phyloP scores from a whole-genome alignment of 805 yeast genomes.

The Hanseniaspora lachancei region DNA sequence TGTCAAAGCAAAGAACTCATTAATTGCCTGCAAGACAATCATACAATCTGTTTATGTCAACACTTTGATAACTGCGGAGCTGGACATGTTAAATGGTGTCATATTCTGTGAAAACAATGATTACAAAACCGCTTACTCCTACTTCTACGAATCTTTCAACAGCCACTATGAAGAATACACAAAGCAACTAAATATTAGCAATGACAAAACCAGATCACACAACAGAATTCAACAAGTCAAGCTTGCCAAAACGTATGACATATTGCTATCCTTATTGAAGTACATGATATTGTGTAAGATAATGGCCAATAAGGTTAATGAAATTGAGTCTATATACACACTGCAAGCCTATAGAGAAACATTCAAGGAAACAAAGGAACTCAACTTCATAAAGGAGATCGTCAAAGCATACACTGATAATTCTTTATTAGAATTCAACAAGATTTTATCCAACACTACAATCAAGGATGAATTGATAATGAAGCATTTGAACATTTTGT shows the following conservation, averaged over 20 bases:
- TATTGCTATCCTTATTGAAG: constrained; percentile 67
- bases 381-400: constrained; percentile 92
- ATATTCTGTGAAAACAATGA: constrained; percentile 94
- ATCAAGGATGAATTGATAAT: constrained; percentile 63
- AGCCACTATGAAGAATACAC: constrained; percentile 43
- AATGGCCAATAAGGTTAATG: constrained; percentile 79
- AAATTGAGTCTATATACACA: constrained; percentile 50
- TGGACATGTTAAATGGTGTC: constrained; percentile 90
- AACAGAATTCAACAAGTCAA: constrained; percentile 15
- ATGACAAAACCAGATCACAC: constrained; percentile 25
- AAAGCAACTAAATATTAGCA: neutral
- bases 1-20: constrained; percentile 80
- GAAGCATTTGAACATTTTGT: constrained; percentile 81
- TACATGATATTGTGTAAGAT: constrained; percentile 87
- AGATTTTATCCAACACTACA: constrained; percentile 59
- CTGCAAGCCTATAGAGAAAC: constrained; percentile 35
- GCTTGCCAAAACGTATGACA: constrained; percentile 37
- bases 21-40: constrained; percentile 89
- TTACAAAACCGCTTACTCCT: constrained; percentile 88
- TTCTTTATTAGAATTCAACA: constrained; percentile 80
- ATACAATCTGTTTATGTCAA: constrained; percentile 97
- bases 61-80: constrained; percentile 81
- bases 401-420: constrained; percentile 82
- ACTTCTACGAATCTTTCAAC: constrained; percentile 90
- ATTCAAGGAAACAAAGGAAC: constrained; percentile 52